A percentile compares a stretch with the other conserved stretches of the same genome.
phyloP scores from a whole-genome alignment of 2,329 filamentous ascomycete species.

The Talaromyces sp. region DNA sequence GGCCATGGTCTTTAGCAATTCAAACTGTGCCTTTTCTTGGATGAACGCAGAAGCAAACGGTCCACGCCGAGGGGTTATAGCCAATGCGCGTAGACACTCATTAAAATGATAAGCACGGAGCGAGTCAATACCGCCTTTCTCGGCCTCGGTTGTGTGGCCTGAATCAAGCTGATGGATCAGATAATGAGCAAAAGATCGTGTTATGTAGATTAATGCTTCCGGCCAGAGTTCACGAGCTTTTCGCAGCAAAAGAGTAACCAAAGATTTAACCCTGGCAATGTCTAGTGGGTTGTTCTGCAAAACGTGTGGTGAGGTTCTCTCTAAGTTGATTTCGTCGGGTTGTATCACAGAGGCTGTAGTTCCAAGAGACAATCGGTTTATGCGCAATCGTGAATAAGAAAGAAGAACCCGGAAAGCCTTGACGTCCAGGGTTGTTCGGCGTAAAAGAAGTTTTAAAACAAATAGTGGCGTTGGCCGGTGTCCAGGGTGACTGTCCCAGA shows the following conservation, averaged over 20 bases:
- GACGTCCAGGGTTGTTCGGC: conserved; percentile 37
- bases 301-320: conserved; percentile 1
- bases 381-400: conserved; percentile 31
- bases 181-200: conserved; percentile 34
- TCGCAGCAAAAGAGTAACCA: conserved; percentile 46
- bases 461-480: conserved; percentile 39
- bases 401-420: conserved; percentile 42
- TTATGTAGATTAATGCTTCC: conserved; percentile 39
- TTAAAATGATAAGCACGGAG: conserved; percentile 46
- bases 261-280: conserved; percentile 30
- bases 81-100: conserved; percentile 43
- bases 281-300: conserved; percentile 18
- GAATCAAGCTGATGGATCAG: conserved; percentile 19
- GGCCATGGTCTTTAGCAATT: conserved; percentile 55
- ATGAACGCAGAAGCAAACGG: conserved; percentile 46
- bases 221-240: conserved; percentile 50
- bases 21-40: conserved; percentile 56
- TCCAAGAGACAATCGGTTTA: conserved; percentile 24
- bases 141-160: neutral
- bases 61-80: conserved; percentile 43
- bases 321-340: neutral
- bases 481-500: conserved; percentile 21
- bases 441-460: conserved; percentile 44
- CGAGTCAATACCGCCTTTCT: conserved; percentile 14
- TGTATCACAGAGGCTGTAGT: neutral